Conservation (phyloP, 331 rosid species). For the Quercus lobata region DNA sequence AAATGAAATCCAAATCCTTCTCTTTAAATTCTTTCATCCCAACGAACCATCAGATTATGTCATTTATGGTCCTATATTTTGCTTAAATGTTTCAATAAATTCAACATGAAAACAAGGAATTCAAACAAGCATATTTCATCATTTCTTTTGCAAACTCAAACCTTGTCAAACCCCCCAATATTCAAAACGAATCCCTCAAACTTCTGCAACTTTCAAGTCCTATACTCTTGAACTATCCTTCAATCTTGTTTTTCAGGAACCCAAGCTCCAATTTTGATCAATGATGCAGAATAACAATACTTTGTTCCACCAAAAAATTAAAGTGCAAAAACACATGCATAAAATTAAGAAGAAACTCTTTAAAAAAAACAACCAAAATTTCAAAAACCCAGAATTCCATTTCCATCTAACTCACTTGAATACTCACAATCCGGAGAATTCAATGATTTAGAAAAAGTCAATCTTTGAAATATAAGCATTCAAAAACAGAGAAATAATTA, state of each 20-base stretch:
- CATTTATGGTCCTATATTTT: neutral
- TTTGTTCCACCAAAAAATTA: neutral
- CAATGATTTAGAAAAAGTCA: neutral
- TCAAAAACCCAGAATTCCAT: slow-evolving; percentile 10
- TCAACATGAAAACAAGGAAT: neutral
- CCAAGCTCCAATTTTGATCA: neutral
- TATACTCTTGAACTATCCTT: neutral
- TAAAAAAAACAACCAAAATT: neutral
- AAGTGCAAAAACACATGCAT: neutral
- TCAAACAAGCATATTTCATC: neutral
- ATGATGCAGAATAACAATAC: neutral
- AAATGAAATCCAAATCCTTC: too few species aligned
- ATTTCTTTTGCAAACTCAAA: neutral
- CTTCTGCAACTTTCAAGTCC: slow-evolving; percentile 8
- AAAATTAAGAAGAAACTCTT: neutral
- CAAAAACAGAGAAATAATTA: neutral
- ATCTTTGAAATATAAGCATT: neutral
- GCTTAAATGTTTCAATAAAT: neutral
- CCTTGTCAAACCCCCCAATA: neutral
- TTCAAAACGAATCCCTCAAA: neutral
- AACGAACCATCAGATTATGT: too few species aligned
- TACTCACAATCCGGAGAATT: neutral
- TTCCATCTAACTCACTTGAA: neutral
- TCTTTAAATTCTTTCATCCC: too few species aligned
- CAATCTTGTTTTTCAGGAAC: neutral